Conservation (phyloP, 176 grass and related monocot species). For the Oryza punctata region DNA sequence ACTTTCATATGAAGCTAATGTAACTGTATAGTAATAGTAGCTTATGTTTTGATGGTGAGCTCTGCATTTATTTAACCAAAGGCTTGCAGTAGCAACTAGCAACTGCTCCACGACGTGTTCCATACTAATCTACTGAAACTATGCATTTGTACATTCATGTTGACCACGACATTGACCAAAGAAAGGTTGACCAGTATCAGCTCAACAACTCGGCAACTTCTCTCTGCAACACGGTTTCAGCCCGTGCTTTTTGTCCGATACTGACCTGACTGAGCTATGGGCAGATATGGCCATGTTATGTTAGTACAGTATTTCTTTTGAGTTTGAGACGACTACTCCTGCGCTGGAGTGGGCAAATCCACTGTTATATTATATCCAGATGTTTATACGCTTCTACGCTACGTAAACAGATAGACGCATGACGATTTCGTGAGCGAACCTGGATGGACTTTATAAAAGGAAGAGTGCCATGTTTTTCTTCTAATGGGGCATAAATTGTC, state of each 20-base stretch:
- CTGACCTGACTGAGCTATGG: not conserved
- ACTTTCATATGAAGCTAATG: not conserved
- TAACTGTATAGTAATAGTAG: too few species aligned
- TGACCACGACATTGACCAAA: not conserved
- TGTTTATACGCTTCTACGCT: not conserved
- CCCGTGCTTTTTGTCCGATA: constrained; percentile 4
- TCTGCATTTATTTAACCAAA: too few species aligned
- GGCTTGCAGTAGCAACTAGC: too few species aligned
- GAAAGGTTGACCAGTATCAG: not conserved
- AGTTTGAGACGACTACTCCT: not conserved
- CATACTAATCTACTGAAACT: not conserved
- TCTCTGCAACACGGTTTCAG: constrained; percentile 1
- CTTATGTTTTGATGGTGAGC: too few species aligned
- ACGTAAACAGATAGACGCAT: constrained; percentile 7
- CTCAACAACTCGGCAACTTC: constrained; percentile 19
- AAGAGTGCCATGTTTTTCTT: not conserved
- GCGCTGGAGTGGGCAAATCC: not conserved
- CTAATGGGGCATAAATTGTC: not conserved
- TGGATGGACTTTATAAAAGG: not conserved
- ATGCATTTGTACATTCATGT: not conserved
- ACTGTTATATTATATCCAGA: not conserved
- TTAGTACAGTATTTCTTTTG: not conserved
- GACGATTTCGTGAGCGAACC: not conserved
- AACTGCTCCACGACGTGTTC: too few species aligned
- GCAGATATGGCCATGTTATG: too few species aligned